Percentiles rank a stretch among this genome's conserved stretches.
Conservation (phyloP, 2,329 filamentous ascomycete genomes). For the Chrysosporium queenslandicum region DNA sequence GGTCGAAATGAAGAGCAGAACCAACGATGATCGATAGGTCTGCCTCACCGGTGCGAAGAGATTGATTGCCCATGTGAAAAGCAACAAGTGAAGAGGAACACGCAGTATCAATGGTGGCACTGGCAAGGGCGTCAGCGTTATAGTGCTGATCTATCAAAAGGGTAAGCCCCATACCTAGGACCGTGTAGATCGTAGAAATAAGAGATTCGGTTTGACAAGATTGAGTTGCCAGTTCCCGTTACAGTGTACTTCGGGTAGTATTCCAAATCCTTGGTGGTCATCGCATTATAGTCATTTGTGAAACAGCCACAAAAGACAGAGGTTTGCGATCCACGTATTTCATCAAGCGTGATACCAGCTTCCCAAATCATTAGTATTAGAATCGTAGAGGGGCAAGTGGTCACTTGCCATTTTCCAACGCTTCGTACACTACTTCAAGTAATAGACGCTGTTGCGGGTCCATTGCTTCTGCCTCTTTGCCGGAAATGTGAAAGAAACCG, state of each 20-base stretch:
- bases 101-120: constrained; percentile 23
- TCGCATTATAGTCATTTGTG: constrained; percentile 24
- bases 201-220: constrained; percentile 27
- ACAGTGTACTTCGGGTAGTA: constrained; percentile 12
- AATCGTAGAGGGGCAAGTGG: no score
- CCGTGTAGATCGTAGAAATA: constrained; percentile 24
- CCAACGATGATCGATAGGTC: constrained; percentile 10
- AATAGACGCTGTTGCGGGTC: constrained; percentile 27
- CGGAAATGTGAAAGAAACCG: constrained; percentile 24
- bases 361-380: no score
- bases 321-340: constrained; percentile 25
- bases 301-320: constrained; percentile 27
- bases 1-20: constrained; percentile 16
- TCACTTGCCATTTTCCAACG: constrained; percentile 19
- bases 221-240: constrained; percentile 22
- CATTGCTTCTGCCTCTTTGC: constrained; percentile 21
- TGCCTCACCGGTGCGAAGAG: constrained; percentile 20
- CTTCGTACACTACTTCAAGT: constrained; percentile 25
- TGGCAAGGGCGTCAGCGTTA: constrained; percentile 26
- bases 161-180: constrained; percentile 14
- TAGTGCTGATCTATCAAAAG: background rate
- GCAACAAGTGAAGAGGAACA: constrained; percentile 24
- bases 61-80: constrained; percentile 20
- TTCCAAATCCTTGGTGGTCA: constrained; percentile 17
- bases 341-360: constrained; percentile 17